These are phyloP conservation scores for Kentomonas sorsogonicus DNA, from an alignment of 208 protist species.

Conservation along the genomic window DNA sequence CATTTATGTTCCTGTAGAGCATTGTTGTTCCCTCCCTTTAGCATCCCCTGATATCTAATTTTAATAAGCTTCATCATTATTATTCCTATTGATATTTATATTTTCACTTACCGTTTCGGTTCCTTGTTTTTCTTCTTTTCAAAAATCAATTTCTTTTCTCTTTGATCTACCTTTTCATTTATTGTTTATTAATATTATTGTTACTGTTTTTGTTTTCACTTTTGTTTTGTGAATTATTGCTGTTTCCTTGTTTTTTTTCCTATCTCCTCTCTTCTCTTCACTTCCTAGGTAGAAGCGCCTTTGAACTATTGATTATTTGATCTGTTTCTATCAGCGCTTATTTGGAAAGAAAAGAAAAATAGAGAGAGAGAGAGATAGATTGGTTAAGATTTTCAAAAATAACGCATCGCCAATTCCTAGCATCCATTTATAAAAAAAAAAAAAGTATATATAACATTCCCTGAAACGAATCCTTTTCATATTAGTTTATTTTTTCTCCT, in stretches of 20 bases:
- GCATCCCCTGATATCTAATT: not conserved
- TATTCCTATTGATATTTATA: not conserved
- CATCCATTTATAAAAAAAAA: too few species aligned
- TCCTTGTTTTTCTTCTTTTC: too few species aligned
- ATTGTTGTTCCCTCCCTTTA: not conserved
- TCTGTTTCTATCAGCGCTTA: too few species aligned
- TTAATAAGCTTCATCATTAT: not conserved
- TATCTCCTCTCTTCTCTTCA: not conserved
- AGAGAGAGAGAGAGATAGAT: too few species aligned
- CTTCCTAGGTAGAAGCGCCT: not conserved
- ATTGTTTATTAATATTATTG: too few species aligned
- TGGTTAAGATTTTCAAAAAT: too few species aligned
- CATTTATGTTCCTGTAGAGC: not conserved
- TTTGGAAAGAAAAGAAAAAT: too few species aligned
- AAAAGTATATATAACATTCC: too few species aligned
- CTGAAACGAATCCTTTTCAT: too few species aligned
- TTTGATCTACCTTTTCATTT: not conserved
- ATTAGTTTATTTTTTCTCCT: constrained; percentile 11
- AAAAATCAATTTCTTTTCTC: not conserved
- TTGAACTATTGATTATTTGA: not conserved
- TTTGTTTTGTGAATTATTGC: not conserved
- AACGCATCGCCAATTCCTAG: too few species aligned
- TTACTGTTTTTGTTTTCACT: not conserved
- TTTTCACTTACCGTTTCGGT: too few species aligned
- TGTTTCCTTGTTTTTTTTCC: constrained; percentile 8